Evolutionary conservation across 306 rosid genomes (phyloP).

Genomic region (Dicorynia guianensis): DNA sequence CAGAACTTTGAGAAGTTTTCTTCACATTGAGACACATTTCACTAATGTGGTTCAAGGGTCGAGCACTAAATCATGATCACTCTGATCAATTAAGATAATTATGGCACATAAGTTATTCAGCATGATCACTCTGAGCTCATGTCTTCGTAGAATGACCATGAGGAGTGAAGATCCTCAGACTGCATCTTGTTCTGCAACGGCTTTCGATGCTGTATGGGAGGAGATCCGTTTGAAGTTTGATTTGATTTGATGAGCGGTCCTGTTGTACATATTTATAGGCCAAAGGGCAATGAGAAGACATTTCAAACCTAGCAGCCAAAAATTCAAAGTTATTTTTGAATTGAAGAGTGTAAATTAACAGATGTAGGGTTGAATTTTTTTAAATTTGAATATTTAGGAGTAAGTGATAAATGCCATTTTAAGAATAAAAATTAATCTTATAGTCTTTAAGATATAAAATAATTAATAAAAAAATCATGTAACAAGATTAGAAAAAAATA

Average conservation of each 20-base stretch:
- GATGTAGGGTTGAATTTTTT: no score
- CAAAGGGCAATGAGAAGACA: slow-evolving; percentile 34
- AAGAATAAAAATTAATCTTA: no score
- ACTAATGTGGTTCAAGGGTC: slow-evolving; percentile 12
- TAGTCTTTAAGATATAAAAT: no score
- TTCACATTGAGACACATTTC: neutral
- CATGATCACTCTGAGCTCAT: slow-evolving; percentile 41
- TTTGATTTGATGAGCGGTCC: neutral
- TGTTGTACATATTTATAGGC: slow-evolving; percentile 38
- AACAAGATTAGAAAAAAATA: no score
- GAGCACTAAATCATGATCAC: slow-evolving; percentile 16
- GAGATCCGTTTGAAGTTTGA: neutral
- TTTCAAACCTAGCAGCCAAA: slow-evolving; percentile 12
- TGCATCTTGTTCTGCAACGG: slow-evolving; percentile 45
- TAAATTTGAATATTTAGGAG: no score
- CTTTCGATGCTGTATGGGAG: slow-evolving; percentile 9
- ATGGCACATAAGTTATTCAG: slow-evolving; percentile 14
- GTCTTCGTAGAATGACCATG: slow-evolving; percentile 44
- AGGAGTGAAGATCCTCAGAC: slow-evolving; percentile 41
- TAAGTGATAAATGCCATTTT: no score
- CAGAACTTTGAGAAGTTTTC: slow-evolving; percentile 37
- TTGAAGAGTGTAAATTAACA: no score
- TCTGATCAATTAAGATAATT: slow-evolving; percentile 21
- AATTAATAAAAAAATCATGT: no score
- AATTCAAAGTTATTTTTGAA: no score